These are phyloP conservation scores for Stygiomarasmius scandens DNA, from an alignment of 1,284 basidiomycete genomes.

Conservation along the genomic window DNA sequence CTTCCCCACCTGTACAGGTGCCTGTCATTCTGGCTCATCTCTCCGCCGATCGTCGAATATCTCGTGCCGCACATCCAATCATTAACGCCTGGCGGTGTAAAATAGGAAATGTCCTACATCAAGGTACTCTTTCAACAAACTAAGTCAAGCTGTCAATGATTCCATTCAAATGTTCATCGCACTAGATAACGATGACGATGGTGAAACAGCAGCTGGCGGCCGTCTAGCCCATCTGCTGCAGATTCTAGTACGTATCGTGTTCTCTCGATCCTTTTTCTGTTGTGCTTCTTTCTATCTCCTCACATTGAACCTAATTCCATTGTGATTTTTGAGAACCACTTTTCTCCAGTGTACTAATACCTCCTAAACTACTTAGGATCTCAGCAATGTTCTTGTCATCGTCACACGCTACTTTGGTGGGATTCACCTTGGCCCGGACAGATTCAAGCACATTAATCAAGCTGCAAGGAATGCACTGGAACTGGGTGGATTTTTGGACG, in stretches of 20 bases:
- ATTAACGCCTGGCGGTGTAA: conserved; percentile 89
- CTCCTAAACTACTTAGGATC: conserved; percentile 51
- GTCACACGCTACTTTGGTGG: conserved; percentile 85
- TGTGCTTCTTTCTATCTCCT: too few relatives aligned
- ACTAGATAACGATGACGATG: conserved; percentile 93
- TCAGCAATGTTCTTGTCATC: conserved; percentile 82
- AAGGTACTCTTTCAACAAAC: conserved; percentile 52
- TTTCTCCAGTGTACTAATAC: too few relatives aligned
- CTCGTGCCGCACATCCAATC: conserved; percentile 84
- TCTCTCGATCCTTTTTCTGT: not conserved
- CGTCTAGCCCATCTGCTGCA: conserved; percentile 87
- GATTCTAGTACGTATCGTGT: conserved; percentile 63
- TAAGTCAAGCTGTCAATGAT: not conserved
- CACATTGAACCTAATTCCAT: not conserved
- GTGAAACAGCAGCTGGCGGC: conserved; percentile 88
- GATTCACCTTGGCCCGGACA: conserved; percentile 81
- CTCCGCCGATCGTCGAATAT: conserved; percentile 71
- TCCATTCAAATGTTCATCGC: conserved; percentile 2
- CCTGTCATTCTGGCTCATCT: conserved; percentile 73
- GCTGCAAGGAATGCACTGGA: conserved; percentile 87
- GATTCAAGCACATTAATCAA: conserved; percentile 93
- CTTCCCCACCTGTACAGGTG: conserved; percentile 48
- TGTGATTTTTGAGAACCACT: not conserved
- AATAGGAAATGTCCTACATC: conserved; percentile 66
- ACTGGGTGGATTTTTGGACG: conserved; percentile 76